Conservation (phyloP, 1,139 yeast genomes). For the Pichia sp. region DNA sequence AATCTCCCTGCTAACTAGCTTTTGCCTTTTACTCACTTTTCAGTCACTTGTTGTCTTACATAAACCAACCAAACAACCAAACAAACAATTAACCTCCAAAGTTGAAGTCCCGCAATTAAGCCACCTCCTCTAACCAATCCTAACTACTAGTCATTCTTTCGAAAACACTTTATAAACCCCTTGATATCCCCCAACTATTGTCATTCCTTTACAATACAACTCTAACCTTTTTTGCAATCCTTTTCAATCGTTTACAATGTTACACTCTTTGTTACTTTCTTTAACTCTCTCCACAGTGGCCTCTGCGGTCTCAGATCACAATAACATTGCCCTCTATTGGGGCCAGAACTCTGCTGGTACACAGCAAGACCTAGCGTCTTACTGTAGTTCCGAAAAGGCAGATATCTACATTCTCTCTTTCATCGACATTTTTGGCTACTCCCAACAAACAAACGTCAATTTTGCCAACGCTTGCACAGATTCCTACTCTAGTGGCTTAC, state of each 20-base stretch:
- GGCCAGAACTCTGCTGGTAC: constrained; percentile 83
- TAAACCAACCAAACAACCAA: background rate
- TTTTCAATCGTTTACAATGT: constrained; percentile 5
- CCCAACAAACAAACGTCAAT: constrained; percentile 47
- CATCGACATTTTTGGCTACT: constrained; percentile 54
- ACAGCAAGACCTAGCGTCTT: constrained; percentile 58
- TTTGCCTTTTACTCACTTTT: too few species aligned
- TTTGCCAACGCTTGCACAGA: constrained; percentile 66
- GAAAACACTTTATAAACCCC: background rate
- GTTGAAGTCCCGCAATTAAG: background rate
- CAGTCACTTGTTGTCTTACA: too few species aligned
- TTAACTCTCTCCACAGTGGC: constrained; percentile 12
- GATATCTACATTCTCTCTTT: constrained; percentile 75
- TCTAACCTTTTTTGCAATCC: background rate
- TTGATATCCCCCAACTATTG: background rate
- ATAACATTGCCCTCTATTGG: constrained; percentile 82
- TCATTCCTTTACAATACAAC: background rate
- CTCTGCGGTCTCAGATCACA: constrained; percentile 35
- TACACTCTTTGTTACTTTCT: constrained; percentile 12
- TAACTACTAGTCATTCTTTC: constrained; percentile 4
- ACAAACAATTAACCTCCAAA: background rate
- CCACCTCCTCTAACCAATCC: background rate
- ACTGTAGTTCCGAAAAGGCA: constrained; percentile 64
- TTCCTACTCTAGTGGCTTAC: constrained; percentile 48
- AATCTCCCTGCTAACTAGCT: too few species aligned